These are phyloP conservation scores for Ascochyta viciae-villosae DNA, from an alignment of 2,329 filamentous ascomycete species.

Conservation along the genomic window DNA sequence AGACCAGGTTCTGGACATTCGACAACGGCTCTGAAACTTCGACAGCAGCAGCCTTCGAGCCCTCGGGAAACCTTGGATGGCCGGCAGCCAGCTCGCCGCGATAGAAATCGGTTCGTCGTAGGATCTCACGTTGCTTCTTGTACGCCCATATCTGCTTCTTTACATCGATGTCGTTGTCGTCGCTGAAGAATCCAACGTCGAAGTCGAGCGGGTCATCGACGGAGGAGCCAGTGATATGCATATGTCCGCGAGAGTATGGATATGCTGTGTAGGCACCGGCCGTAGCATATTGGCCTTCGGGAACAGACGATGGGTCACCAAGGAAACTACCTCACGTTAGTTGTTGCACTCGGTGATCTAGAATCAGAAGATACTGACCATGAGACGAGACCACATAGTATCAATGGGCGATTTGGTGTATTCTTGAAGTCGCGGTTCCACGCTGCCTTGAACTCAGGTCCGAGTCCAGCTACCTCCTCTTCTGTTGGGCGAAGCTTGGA, in stretches of 20 bases:
- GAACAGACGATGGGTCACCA: constrained; percentile 37
- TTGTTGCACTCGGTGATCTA: not conserved
- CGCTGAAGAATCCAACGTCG: constrained; percentile 63
- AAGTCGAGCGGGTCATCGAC: constrained; percentile 61
- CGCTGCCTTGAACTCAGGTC: constrained; percentile 59
- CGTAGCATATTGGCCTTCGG: constrained; percentile 60
- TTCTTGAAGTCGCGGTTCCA: constrained; percentile 65
- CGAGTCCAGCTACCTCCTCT: constrained; percentile 60
- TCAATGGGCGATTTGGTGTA: constrained; percentile 56
- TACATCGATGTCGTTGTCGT: constrained; percentile 63
- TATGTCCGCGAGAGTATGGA: constrained; percentile 66
- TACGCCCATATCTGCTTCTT: constrained; percentile 68
- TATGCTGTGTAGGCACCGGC: constrained; percentile 64
- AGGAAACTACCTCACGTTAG: constrained; percentile 35
- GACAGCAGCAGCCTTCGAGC: constrained; percentile 24
- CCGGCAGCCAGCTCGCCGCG: constrained; percentile 49
- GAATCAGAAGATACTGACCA: constrained; percentile 31
- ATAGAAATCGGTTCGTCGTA: constrained; percentile 62
- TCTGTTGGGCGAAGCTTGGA: constrained; percentile 64
- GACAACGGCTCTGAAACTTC: constrained; percentile 20
- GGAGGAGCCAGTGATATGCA: constrained; percentile 63
- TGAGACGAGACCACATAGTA: constrained; percentile 53
- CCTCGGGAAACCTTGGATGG: constrained; percentile 44
- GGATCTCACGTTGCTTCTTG: constrained; percentile 69
- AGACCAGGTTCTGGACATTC: constrained; percentile 26